These are phyloP conservation scores for Saccharomycopsis malanga DNA, from an alignment of 805 yeast species.

Conservation along the genomic window DNA sequence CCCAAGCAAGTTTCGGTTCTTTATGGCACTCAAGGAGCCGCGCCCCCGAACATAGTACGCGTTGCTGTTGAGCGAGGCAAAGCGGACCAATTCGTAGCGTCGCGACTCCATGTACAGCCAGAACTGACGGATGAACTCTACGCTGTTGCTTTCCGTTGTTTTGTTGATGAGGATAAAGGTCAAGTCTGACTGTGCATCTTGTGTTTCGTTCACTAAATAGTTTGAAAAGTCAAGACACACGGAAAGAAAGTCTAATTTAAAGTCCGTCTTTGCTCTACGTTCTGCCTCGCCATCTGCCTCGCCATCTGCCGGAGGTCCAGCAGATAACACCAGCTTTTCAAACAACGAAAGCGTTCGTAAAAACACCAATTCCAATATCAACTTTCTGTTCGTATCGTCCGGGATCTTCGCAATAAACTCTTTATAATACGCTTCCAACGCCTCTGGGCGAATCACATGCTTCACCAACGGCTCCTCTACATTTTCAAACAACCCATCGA, in stretches of 20 bases:
- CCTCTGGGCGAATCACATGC: too few species aligned
- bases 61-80: background rate
- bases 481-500: too few species aligned
- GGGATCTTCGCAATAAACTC: constrained; percentile 4
- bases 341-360: constrained; percentile 6
- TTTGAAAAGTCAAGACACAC: constrained; percentile 14
- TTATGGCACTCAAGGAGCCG: background rate
- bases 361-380: constrained; percentile 16
- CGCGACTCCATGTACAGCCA: constrained; percentile 19
- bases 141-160: constrained; percentile 2
- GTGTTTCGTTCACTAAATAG: constrained; percentile 12
- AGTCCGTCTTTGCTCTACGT: background rate
- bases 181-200: constrained; percentile 17
- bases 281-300: background rate
- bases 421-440: background rate
- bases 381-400: constrained; percentile 16
- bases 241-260: constrained; percentile 10
- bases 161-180: constrained; percentile 14
- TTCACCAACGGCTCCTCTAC: background rate
- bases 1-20: constrained; percentile 9
- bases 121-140: constrained; percentile 6
- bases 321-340: background rate
- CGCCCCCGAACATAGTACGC: background rate
- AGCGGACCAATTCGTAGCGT: background rate
- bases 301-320: background rate